Evolutionary conservation across 306 rosid genomes (phyloP), one percentile per base, ranked within the genome.

Genomic region (Cucumis melo): DNA sequence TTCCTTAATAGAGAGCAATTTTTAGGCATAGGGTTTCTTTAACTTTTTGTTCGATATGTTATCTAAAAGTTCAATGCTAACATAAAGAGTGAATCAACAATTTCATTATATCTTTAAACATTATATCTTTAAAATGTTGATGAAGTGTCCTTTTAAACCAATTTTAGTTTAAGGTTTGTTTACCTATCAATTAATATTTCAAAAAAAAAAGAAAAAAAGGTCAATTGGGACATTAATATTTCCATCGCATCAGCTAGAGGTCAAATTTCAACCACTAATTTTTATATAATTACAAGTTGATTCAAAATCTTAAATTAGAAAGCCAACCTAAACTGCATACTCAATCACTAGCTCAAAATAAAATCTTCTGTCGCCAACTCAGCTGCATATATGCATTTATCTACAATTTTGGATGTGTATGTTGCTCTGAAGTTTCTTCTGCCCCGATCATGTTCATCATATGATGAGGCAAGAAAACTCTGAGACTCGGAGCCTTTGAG

Each of bases 401-500:
- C 36, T 75, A 56, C 23, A 42, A 48, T 46, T 71, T 44, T 48
- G 75, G 23, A 48, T 48, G 3, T 41, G 21, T 8, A 46, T 15
- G 21, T 46, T 27, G 65, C 29, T 58, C 10, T 56, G 54, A 55
- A 20, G 21, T 20, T 15, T 75, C 67, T 14, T 57, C 70, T 21
- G 7, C 14, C 5, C 20, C 14, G 1, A 10, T 29, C 0, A 29
- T 46, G 7, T 60, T 0, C 27, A 87, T 57, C 83, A 87, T 81
- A 62, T 21, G 79, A 66, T 70, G 78, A 36, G 96, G 86, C 93
- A 91, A 81, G 80, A 91, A 85, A 82, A 94, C 85, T 79, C 89
- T 87, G 85, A 94, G 81, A 80, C 67, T 36, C 9, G 98, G 93
- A 58, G 96, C 96, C 72, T 74, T 85, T 77, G 92, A 80, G 78